Evolutionary conservation across 305 asterid species (phyloP).

Genomic region (Striga hermonthica): DNA sequence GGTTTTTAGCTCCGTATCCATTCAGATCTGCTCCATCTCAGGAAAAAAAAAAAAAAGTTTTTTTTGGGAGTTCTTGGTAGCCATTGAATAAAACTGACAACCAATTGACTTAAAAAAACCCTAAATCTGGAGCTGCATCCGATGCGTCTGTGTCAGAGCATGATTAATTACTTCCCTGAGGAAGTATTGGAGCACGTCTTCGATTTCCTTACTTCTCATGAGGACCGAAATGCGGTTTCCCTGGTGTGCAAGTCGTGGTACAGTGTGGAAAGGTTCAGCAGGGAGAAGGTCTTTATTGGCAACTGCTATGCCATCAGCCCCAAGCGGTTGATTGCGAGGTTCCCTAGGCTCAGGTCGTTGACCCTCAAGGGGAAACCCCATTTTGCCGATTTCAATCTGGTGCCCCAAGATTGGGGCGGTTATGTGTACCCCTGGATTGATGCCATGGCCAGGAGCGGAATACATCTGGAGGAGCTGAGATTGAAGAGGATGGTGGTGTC

Average conservation of each 20-base stretch:
- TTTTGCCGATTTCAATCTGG: conserved; percentile 66
- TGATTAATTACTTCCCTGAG: conserved; percentile 69
- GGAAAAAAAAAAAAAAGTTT: background rate
- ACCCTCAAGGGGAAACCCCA: conserved; percentile 25
- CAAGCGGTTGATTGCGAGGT: conserved; percentile 54
- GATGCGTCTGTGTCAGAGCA: conserved; percentile 47
- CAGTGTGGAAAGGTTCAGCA: conserved; percentile 50
- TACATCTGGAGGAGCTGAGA: conserved; percentile 69
- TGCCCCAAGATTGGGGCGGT: conserved; percentile 70
- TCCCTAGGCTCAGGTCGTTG: conserved; percentile 61
- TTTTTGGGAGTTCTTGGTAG: background rate
- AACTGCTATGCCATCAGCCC: conserved; percentile 69
- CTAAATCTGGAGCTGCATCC: background rate
- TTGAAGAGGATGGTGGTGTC: conserved; percentile 78
- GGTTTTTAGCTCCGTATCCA: background rate
- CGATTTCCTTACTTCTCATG: conserved; percentile 43
- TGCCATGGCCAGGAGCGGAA: conserved; percentile 42
- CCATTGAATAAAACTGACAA: too few relatives aligned
- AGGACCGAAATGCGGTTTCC: conserved; percentile 71
- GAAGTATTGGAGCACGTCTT: conserved; percentile 70
- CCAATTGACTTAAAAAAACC: too few relatives aligned
- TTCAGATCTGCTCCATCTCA: conserved; percentile 13
- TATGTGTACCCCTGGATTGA: conserved; percentile 59
- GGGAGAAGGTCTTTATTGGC: conserved; percentile 67
- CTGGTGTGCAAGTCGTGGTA: conserved; percentile 69